Base-by-base conservation (phyloP, 1,139 yeast species). In the Cylindricascospora bacillispora region DNA sequence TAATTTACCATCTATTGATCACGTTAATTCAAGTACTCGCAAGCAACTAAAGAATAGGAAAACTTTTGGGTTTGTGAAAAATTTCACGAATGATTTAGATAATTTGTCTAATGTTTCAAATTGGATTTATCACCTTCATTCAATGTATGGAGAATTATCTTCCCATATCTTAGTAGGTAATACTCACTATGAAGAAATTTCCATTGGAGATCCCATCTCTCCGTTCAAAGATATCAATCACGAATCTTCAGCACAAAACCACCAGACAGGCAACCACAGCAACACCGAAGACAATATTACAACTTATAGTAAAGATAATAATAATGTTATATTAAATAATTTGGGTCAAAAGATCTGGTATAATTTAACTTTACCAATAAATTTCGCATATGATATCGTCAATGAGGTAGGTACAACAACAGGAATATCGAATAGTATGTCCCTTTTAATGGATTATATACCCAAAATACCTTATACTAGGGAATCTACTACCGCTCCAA, bases 351-450 rank as follows among this genome's bases (percentile, higher is more conserved):
- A 18, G 10, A 7, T 18, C 10, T 18, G 21, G 21, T 52, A 48
- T 30, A 52, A 52, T 32, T 29, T 52, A 13, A 38, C 51, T 3
- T 31, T 52, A 16, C 57, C 57, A 2, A 35, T 52, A 12, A 34
- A 52, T 1, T 45, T 52, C 30, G 53, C 56, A 16, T 49, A 47
- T 24, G 57, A 52, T 35, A 47, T 54, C 2, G 43, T 52, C 9
- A 54, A 48, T 22, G 57, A 52, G 28, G 49, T 52, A n/a, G 54
- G 57, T n/a, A 32, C 36, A 3, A 47, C 54, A 13, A 43, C 56
- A 1, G 57, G 56, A 2, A 42, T 52, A 4, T 38, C 52, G 3
- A 41, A 35, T 24, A 50, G 55, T 28, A 35, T 51, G 24, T 49
- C 55, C 1, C 30, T 47, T 14, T 33, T 51, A 10, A 44, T 43